phyloP scores from a whole-genome alignment of 495 filamentous ascomycete genomes.

The Entonaema liquescens region DNA sequence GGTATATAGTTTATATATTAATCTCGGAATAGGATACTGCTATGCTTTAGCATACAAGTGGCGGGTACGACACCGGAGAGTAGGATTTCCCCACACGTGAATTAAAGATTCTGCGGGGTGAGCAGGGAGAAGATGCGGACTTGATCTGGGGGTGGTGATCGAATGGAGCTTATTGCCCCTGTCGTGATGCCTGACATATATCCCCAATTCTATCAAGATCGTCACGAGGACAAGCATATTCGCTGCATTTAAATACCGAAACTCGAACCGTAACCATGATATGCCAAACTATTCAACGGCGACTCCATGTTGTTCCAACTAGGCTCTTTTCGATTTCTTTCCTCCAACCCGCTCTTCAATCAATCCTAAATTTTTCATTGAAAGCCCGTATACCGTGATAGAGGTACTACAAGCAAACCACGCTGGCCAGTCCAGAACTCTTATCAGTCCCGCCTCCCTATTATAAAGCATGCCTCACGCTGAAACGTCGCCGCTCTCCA shows the following conservation, averaged over 20 bases:
- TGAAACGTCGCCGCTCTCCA: not conserved
- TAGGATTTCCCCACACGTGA: constrained; percentile 12
- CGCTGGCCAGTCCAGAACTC: not conserved
- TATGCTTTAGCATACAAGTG: not conserved
- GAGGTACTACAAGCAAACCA: not conserved
- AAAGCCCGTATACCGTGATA: not conserved
- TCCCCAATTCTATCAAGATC: not conserved
- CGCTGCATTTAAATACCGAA: not conserved
- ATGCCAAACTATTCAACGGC: not conserved
- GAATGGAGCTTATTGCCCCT: not conserved
- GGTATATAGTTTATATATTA: not conserved
- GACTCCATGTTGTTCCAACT: not conserved
- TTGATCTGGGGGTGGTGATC: not conserved
- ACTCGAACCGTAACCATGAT: not conserved
- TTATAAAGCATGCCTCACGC: not conserved
- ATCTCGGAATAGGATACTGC: not conserved
- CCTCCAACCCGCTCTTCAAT: no score
- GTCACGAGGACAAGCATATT: not conserved
- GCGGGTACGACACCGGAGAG: not conserved
- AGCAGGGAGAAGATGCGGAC: not conserved
- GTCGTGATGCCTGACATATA: not conserved
- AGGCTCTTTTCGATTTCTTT: no score
- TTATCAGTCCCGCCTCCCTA: not conserved
- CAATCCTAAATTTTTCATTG: no score
- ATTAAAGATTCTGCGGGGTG: constrained; percentile 13